Evolutionary conservation across 805 yeast genomes (phyloP), one percentile per base, ranked within the genome.

Genomic region (Tetrapisispora nanseiensis): DNA sequence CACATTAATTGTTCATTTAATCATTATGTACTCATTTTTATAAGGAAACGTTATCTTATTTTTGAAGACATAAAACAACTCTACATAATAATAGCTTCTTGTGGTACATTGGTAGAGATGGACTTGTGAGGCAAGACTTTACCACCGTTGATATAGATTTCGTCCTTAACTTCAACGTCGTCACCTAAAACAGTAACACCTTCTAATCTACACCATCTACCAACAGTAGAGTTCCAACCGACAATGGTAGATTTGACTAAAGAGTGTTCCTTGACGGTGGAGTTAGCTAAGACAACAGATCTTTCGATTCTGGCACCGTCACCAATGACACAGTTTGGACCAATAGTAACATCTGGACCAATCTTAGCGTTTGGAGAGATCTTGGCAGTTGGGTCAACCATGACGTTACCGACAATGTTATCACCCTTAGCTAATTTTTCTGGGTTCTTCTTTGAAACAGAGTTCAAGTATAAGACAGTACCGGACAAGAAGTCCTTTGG

Each of bases 401-500:
- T 71, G 47, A 87, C 98, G 68, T 87, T 89, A 57, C 89, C 90
- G 69, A 80, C 82, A 54, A 86, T 82, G 68, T 72, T 85, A 47
- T 74, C 76, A 65, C 78, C 90, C 39, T 76, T 61, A 47, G 80
- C 76, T 63, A 89, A 78, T 54, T 70, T 63, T 56, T 75, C 75
- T 50, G 96, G 84, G 55, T 70, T 63, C 70, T 81, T 86, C 78
- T 83, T 83, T 57, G 90, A 68, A 62, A 87, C 71, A 43, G 97
- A 82, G 65, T 83, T 75, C 67, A 92, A 76, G 76, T 89, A 92
- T 51, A 90, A 74, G 56, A 87, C 80, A 59, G 97, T 86, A 68
- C 99, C 99, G 46, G 95, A 80, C 52, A 92, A 71, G 81, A 87
- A 92, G 71, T 92, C 99, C 79, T 90, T 92, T 77, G 99, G 99